Base-by-base conservation (phyloP, 441 rosid species). In the Eruca vesicaria region DNA sequence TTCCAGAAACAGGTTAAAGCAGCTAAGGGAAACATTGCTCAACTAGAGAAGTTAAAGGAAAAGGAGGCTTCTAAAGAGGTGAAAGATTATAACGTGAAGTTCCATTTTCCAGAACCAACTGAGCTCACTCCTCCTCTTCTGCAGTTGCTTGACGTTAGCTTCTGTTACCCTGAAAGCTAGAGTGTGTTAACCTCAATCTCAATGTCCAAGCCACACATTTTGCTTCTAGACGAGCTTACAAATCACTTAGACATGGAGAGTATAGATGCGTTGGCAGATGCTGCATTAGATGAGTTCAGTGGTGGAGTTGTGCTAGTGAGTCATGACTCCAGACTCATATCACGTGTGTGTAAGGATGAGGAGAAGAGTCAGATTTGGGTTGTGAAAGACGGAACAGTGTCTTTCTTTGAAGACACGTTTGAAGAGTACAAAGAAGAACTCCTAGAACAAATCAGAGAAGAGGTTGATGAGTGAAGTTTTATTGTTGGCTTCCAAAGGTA, bases 91-190 rank as follows among this genome's bases (percentile, higher is more conserved):
- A 92, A 79, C 35, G 98, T 94, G 64, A 93, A 80, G 84, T 94
- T 94, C 73, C 98, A 91, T 85, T 94, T 91, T 74, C 98, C 98
- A n/a, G 97, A 94, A 79, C 97, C 97, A 45, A 94, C 97, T 4
- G 97, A 94, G 82, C 86, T 94, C 52, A 90, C 97, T 20, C 97
- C 96, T 2, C 97, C 97, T 29, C 87, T 94, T 31, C 72, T 94
- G 79, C 98, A 94, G 85, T 84, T 94, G 31, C 84, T 92, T 59
- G 96, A 90, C 71, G 96, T 94, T 73, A 88, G 93, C 79, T 94
- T 94, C 82, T 73, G 89, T 72, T 94, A 94, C 78, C 97, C 97
- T 7, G 88, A 94, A 92, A 77, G 80, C 97, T 43, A 83, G 97
- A 29, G 98, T 38, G 97, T 92, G 58, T 94, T 94, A 78, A 87